Evolutionary conservation across 2,329 filamentous ascomycete species (phyloP), one percentile per base, ranked within the genome.

Genomic region (Alternaria arborescens): DNA sequence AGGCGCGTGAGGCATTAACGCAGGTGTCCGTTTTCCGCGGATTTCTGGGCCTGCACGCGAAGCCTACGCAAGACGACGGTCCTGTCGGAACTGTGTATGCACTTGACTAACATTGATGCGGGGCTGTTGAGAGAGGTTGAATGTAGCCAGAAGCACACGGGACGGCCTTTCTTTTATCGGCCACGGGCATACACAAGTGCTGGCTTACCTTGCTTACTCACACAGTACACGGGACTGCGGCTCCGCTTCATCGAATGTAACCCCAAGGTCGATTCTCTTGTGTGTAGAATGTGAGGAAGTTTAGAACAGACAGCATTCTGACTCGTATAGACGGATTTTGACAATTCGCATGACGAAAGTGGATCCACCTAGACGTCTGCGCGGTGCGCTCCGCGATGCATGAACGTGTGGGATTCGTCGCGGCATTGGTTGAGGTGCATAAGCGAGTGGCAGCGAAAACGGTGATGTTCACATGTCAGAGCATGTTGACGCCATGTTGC

Each of bases 401-500:
- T 61, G 50, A 58, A 56, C 55, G 52, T 54, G 56, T 58, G 57
- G 58, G 54, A 52, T 52, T 32, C 30, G 28, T 51, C 24, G 42
- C 47, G 53, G 51, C 32, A 52, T 56, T 48, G 20, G 40, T 28
- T 28, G 36, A 44, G 41, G 42, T 52, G 64, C 64, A 52, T 61
- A 60, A 61, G 64, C 63, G 63, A 64, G 50, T 24, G 47, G 42
- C 62, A 59, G 42, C 56, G 36, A 54, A 30, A 54, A 58, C 40
- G 60, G 47, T 42, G 18, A 42, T 48, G 58, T 26, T 55, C 58
- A 43, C 57, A 59, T 53, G 56, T 41, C 24, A 16, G 28, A 32
- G 30, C 6, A 24, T 10, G 30, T 43, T 67, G 62, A 65, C 62
- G 65, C 56, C 55, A 62, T 64, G 51, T 62, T 38, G 60, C 59